Evolutionary conservation across 2,329 filamentous ascomycete species (phyloP), one percentile per base, ranked within the genome.

Genomic region (Ceratocystiopsis minuta): DNA sequence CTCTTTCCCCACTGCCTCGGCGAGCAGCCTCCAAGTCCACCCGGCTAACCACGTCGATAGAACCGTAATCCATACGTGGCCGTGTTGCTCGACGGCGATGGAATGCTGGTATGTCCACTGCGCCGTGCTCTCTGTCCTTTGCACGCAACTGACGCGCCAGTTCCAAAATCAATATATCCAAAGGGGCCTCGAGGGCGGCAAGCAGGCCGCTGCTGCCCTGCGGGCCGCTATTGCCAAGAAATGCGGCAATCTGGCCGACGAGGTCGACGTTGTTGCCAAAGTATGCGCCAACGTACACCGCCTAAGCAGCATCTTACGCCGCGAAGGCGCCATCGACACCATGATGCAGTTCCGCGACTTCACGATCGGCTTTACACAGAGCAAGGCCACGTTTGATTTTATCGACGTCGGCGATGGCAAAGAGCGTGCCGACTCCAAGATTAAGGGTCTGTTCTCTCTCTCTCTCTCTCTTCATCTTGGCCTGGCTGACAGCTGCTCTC

Each of bases 51-150:
- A 9, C 14, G n/a, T n/a, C n/a, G 24, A 38, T 50, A 74, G 67
- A 65, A 62, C 45, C 62, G 59, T 39, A 76, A 75, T 55, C 63
- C 68, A 35, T 79, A 79, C 54, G 61, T 77, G 51, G 56, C 72
- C 48, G 64, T 76, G 34, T 53, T 78, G 49, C 68, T 80, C 49
- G 75, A 79, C 53, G 75, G 74, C 34, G 68, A 80, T 54, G 70
- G 72, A 37, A 62, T 77, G 45, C 59, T 77, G 54, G 74, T 78
- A 53, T 34, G 47, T 34, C n/a, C n/a, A n/a, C n/a, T n/a, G n/a
- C n/a, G n/a, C n/a, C 15, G 4, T 42, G 39, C 28, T 10, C 36
- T 7, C 14, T 18, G 34, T 20, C n/a, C 31, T 12, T 33, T 6
- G n/a, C n/a, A n/a, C n/a, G n/a, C n/a, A n/a, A n/a, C 13, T 4